A percentile compares a stretch with the other conserved stretches of the same genome.
phyloP scores from a whole-genome alignment of 1,284 basidiomycete genomes.

The Vanrija humicola region DNA sequence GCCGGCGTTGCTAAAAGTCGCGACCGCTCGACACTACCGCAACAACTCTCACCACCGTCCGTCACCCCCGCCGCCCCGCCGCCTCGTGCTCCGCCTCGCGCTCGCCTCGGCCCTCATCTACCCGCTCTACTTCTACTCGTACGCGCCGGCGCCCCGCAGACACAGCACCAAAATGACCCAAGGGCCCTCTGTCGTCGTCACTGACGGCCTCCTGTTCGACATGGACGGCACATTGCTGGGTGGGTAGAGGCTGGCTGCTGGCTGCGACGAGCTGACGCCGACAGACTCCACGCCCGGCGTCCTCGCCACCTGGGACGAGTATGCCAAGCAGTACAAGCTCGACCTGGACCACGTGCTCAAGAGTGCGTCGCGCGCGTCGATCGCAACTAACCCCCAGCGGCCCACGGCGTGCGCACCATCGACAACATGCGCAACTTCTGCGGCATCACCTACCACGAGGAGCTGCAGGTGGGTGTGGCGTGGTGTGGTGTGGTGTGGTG shows the following conservation, averaged over 20 bases:
- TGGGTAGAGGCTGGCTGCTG: constrained; percentile 7
- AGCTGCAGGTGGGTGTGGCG: constrained; percentile 54
- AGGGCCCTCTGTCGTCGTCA: constrained; percentile 3
- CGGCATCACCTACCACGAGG: constrained; percentile 57
- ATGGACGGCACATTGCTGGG: constrained; percentile 49
- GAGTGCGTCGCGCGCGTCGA: constrained; percentile 27
- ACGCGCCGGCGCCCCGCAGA: no score
- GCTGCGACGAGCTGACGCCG: background rate
- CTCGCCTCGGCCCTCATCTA: no score
- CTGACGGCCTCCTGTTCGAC: constrained; percentile 36
- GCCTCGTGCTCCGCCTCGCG: no score
- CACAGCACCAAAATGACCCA: background rate
- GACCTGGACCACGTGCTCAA: constrained; percentile 44
- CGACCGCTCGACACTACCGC: no score
- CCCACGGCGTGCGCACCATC: constrained; percentile 67
- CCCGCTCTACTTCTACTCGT: no score
- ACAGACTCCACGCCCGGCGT: constrained; percentile 47
- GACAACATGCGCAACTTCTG: constrained; percentile 70
- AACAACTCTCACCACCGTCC: no score
- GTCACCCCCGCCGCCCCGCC: no score
- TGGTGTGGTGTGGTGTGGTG: no score
- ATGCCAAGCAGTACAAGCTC: constrained; percentile 39
- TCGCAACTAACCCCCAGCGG: constrained; percentile 51
- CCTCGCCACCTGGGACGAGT: constrained; percentile 43
- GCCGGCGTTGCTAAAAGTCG: no score